phyloP scores from a whole-genome alignment of 2,329 filamentous ascomycete genomes.

The Leptographium procerum region DNA sequence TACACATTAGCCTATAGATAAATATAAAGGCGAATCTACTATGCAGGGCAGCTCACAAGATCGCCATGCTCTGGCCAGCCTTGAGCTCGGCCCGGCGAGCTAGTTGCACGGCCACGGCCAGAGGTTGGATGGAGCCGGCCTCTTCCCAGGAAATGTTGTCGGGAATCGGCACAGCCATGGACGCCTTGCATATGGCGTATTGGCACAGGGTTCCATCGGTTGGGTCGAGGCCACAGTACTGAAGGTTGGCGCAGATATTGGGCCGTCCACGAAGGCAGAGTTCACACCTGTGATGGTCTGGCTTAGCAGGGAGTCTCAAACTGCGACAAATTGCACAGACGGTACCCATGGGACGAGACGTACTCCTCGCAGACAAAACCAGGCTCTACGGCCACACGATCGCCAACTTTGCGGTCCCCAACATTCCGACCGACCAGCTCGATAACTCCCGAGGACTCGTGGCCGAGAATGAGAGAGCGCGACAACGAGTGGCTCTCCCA shows the following conservation, averaged over 20 bases:
- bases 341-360: background rate
- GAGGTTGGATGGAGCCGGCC: slow-evolving; percentile 54
- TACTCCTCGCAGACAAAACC: slow-evolving; percentile 4
- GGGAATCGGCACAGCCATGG: slow-evolving; percentile 55
- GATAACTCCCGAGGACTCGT: slow-evolving; percentile 54
- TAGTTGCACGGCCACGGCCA: slow-evolving; percentile 52
- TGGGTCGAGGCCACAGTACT: slow-evolving; percentile 56
- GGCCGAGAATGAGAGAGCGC: slow-evolving; percentile 28
- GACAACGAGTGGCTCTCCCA: slow-evolving; percentile 15
- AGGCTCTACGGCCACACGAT: slow-evolving; percentile 45
- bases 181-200: slow-evolving; percentile 41
- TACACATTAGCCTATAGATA: too few species aligned
- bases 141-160: slow-evolving; percentile 48
- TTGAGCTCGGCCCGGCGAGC: slow-evolving; percentile 33
- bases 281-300: slow-evolving; percentile 26
- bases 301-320: background rate
- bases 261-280: slow-evolving; percentile 39
- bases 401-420: slow-evolving; percentile 31
- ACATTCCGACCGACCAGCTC: slow-evolving; percentile 40
- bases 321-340: background rate
- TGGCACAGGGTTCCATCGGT: slow-evolving; percentile 55
- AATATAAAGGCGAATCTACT: background rate
- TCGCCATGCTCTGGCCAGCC: slow-evolving; percentile 15
- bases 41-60: slow-evolving; percentile 14
- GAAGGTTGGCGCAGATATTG: slow-evolving; percentile 54